A percentile compares a stretch with the other conserved stretches of the same genome.
Conservation (phyloP, 352 stramenopile species). For the Globisporangium emineosum region DNA sequence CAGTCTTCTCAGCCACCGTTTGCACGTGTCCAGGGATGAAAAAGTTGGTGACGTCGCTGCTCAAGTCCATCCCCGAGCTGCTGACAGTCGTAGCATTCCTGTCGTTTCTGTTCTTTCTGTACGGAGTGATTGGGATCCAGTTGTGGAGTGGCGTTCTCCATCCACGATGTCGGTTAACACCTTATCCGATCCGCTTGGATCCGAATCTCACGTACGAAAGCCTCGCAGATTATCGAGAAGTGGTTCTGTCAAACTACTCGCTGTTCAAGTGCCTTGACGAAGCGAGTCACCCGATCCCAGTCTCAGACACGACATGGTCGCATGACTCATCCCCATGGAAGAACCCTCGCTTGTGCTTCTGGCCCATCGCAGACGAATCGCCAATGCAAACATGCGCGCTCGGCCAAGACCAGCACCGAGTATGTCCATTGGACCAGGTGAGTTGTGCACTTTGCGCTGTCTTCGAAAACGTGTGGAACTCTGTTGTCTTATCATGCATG, state of each 20-base stretch:
- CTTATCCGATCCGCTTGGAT: conserved; percentile 54
- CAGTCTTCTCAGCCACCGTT: not conserved
- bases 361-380: conserved; percentile 81
- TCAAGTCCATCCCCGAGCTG: conserved; percentile 75
- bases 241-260: conserved; percentile 34
- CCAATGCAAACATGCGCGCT: conserved; percentile 56
- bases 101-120: conserved; percentile 84
- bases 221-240: conserved; percentile 31
- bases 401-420: conserved; percentile 26
- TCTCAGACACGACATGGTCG: conserved; percentile 33
- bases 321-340: conserved; percentile 53
- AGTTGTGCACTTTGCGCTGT: not conserved
- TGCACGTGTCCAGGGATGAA: conserved; percentile 46
- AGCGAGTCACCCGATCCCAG: conserved; percentile 28
- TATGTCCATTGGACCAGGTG: conserved; percentile 38
- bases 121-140: conserved; percentile 81
- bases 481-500: not conserved
- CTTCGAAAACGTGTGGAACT: not conserved
- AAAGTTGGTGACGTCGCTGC: conserved; percentile 69
- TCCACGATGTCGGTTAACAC: conserved; percentile 64
- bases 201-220: conserved; percentile 25
- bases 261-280: conserved; percentile 35
- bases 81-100: conserved; percentile 78
- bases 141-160: conserved; percentile 73
- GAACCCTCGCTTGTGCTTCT: conserved; percentile 78